Conservation (phyloP, 208 protist genomes). For the Acanthamoeba castellanii region DNA sequence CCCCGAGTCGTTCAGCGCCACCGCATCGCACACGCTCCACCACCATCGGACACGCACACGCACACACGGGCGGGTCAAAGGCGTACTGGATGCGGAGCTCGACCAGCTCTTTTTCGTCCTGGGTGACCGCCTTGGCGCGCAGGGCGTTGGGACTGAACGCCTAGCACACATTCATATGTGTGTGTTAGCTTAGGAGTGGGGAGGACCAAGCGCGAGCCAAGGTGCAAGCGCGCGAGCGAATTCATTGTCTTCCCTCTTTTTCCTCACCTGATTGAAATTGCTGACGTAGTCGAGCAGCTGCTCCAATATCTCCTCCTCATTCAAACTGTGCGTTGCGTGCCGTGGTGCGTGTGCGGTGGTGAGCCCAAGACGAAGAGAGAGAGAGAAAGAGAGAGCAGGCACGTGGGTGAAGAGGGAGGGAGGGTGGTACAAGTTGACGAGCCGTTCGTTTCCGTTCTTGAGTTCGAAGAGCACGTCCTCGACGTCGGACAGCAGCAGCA, state of each 20-base stretch:
- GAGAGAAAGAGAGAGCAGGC: neutral
- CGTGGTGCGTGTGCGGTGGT: no score
- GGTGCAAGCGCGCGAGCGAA: no score
- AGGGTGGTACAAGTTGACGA: slow-evolving; percentile 9
- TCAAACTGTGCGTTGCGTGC: neutral
- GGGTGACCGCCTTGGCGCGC: neutral
- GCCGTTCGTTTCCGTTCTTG: slow-evolving; percentile 11
- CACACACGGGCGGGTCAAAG: neutral
- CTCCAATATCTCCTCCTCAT: neutral
- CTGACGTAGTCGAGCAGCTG: neutral
- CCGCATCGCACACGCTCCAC: no score
- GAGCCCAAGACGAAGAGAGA: neutral
- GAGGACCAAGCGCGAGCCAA: no score
- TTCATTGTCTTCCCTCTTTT: no score
- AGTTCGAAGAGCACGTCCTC: slow-evolving; percentile 38
- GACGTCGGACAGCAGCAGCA: neutral
- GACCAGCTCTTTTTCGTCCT: neutral
- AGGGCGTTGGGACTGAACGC: neutral
- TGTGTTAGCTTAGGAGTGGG: no score
- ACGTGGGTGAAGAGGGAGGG: neutral
- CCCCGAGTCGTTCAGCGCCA: no score
- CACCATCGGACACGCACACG: no score
- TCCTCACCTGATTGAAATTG: no score
- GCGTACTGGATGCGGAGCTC: neutral
- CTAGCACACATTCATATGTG: no score